phyloP scores from a whole-genome alignment of 1,284 basidiomycete genomes.

The Leccinum solheimii region DNA sequence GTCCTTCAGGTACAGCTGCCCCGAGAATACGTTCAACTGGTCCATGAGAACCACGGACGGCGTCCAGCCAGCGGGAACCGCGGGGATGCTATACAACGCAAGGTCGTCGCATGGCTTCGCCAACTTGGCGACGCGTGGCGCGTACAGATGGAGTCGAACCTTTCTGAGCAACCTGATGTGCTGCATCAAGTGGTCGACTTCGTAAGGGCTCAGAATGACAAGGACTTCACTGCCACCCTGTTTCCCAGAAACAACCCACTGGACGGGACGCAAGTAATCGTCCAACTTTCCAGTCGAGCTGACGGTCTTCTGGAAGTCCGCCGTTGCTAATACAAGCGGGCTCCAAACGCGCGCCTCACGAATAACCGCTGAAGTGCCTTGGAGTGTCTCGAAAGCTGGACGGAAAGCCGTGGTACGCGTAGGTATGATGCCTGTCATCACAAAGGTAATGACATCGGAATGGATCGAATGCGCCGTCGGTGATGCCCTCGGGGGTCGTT shows the following conservation, averaged over 20 bases:
- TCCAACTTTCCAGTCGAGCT: conserved; percentile 1
- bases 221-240: conserved; percentile 15
- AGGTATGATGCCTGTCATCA: conserved; percentile 25
- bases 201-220: conserved; percentile 47
- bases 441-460: conserved; percentile 24
- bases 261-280: conserved; percentile 44
- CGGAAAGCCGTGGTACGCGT: conserved; percentile 3
- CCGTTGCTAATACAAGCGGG: conserved; percentile 26
- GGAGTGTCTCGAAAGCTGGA: conserved; percentile 17
- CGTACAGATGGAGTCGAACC: conserved; percentile 46
- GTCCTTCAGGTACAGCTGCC: conserved; percentile 24
- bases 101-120: conserved; percentile 45
- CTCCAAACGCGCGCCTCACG: conserved; percentile 23
- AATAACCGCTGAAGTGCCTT: conserved; percentile 9
- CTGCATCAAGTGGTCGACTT: conserved; percentile 44
- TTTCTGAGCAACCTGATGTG: conserved; percentile 34
- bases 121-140: conserved; percentile 38
- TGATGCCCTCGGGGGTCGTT: conserved; percentile 33
- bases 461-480: conserved; percentile 29
- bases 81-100: conserved; percentile 36
- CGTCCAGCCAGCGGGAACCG: conserved; percentile 21
- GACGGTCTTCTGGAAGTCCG: conserved; percentile 31
- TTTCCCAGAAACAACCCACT: conserved; percentile 43
- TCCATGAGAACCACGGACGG: conserved; percentile 25
- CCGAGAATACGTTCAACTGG: conserved; percentile 46